A percentile compares a stretch with the other conserved stretches of the same genome.
phyloP scores from a whole-genome alignment of 1,139 yeast species.

The Komagataea norvegica region DNA sequence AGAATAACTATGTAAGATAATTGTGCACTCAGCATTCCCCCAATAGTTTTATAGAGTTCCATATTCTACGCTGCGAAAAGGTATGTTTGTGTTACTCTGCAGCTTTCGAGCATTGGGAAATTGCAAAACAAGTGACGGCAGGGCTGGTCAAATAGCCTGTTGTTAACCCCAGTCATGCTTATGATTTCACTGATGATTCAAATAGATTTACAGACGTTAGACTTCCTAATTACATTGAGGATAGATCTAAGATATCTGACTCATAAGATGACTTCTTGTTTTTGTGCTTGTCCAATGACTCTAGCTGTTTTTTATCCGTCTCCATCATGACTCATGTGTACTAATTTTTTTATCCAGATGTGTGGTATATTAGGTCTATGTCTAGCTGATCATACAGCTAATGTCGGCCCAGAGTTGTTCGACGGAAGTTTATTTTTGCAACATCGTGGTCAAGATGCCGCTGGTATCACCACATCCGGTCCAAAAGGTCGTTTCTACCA shows the following conservation, averaged over 20 bases:
- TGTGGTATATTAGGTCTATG: constrained; percentile 94
- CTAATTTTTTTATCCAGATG: constrained; percentile 39
- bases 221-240: constrained; percentile 45
- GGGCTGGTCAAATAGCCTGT: too few relatives aligned
- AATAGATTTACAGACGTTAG: constrained; percentile 41
- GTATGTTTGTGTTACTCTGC: too few relatives aligned
- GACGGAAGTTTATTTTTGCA: constrained; percentile 94
- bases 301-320: neutral
- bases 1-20: constrained; percentile 3
- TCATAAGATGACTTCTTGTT: neutral
- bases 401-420: constrained; percentile 83
- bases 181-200: constrained; percentile 20
- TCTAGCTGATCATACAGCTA: constrained; percentile 65
- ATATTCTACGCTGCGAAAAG: too few relatives aligned
- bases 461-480: constrained; percentile 98
- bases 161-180: too few relatives aligned
- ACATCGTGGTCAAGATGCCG: constrained; percentile 99
- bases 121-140: too few relatives aligned
- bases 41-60: too few relatives aligned
- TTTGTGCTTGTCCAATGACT: neutral
- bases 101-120: too few relatives aligned
- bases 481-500: constrained; percentile 89
- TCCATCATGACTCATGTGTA: neutral
- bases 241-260: constrained; percentile 30
- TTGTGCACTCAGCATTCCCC: too few relatives aligned